Percentiles rank a stretch among this genome's conserved stretches.
These are phyloP conservation scores for Leptomonas pyrrhocoris DNA, from an alignment of 208 protist species.

Conservation along the genomic window DNA sequence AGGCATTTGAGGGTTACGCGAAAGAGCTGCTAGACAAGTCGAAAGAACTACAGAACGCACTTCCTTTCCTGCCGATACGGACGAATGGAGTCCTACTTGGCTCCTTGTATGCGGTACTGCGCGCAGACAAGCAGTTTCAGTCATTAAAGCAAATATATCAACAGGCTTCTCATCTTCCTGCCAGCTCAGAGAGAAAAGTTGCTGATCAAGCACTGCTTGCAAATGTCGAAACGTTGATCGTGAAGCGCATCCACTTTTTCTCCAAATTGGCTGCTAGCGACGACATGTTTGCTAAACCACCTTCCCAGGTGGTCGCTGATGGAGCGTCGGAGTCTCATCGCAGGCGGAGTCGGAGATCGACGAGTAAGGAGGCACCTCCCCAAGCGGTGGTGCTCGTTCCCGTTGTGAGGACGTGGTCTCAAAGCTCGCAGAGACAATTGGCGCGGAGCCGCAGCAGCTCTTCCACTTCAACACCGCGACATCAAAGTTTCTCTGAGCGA, in stretches of 20 bases:
- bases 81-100: conserved; percentile 46
- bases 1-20: conserved; percentile 20
- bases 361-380: neutral
- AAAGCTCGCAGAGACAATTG: neutral
- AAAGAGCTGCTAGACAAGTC: conserved; percentile 35
- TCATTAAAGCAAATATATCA: conserved; percentile 26
- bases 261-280: neutral
- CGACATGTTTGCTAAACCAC: neutral
- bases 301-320: too few relatives aligned
- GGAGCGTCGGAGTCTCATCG: neutral
- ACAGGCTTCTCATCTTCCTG: neutral
- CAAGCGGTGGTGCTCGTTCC: neutral
- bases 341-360: neutral
- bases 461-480: neutral
- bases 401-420: neutral
- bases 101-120: conserved; percentile 31
- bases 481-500: neutral
- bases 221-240: conserved; percentile 3
- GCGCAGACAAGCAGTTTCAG: conserved; percentile 51
- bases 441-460: neutral
- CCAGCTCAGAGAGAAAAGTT: too few relatives aligned
- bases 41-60: conserved; percentile 17
- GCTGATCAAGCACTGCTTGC: neutral
- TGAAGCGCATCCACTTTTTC: conserved; percentile 15
- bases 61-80: conserved; percentile 47